A percentile compares a stretch with the other conserved stretches of the same genome.
Evolutionary conservation across 2,329 filamentous ascomycete genomes (phyloP).

Genomic region (Chaetomium globosum): DNA sequence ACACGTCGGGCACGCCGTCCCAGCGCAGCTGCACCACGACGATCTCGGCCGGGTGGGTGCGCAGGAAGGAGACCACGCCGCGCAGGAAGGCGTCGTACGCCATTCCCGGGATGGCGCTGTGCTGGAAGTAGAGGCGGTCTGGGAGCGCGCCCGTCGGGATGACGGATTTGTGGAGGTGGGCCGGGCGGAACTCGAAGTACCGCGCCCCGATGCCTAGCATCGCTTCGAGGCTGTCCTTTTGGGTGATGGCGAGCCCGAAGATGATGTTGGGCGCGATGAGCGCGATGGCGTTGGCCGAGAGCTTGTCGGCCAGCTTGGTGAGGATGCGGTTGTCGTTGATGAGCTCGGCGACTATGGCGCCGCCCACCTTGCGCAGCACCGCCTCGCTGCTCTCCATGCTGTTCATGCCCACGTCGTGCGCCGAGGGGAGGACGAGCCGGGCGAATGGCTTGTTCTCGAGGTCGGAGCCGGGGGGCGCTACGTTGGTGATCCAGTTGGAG

Average conservation of each 20-base stretch:
- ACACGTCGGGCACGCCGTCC: conserved; percentile 54
- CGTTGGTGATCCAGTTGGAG: conserved; percentile 48
- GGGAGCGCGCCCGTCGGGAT: conserved; percentile 44
- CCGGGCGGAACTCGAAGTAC: conserved; percentile 57
- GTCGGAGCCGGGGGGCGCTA: conserved; percentile 46
- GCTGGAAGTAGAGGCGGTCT: conserved; percentile 54
- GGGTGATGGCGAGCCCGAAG: conserved; percentile 53
- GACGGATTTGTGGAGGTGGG: conserved; percentile 50
- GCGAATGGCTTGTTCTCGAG: conserved; percentile 47
- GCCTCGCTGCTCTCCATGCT: conserved; percentile 48
- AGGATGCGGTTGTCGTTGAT: conserved; percentile 37
- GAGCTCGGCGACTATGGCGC: conserved; percentile 39
- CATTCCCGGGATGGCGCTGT: conserved; percentile 55
- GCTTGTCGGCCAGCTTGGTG: conserved; percentile 36
- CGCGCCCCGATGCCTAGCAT: conserved; percentile 52
- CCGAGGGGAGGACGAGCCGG: conserved; percentile 49
- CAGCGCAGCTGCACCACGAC: conserved; percentile 54
- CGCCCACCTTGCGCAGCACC: conserved; percentile 45
- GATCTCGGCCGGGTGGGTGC: conserved; percentile 48
- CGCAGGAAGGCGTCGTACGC: conserved; percentile 49
- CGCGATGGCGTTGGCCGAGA: conserved; percentile 38
- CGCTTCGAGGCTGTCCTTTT: conserved; percentile 51
- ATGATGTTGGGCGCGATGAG: conserved; percentile 49
- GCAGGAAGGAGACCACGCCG: conserved; percentile 48
- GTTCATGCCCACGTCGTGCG: conserved; percentile 57